phyloP scores from a whole-genome alignment of 805 yeast species.

The Candida germanica region DNA sequence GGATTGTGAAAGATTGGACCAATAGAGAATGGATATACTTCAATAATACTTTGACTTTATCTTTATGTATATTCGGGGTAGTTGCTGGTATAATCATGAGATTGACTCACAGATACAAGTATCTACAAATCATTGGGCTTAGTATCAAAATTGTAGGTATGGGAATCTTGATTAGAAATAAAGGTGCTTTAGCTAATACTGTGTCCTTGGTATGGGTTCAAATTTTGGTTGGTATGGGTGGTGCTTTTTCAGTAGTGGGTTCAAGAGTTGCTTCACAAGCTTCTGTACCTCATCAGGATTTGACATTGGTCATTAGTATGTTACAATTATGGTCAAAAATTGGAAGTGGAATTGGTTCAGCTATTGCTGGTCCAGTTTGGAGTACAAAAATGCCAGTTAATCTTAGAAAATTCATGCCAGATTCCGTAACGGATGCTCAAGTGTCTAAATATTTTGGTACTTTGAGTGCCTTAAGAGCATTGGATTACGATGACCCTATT shows the following conservation, averaged over 20 bases:
- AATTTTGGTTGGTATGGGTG: conserved; percentile 38
- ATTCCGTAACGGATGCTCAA: conserved; percentile 14
- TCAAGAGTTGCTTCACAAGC: conserved; percentile 38
- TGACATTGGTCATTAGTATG: conserved; percentile 37
- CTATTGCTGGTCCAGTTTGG: conserved; percentile 37
- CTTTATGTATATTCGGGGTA: conserved; percentile 35
- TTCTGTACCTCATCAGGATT: conserved; percentile 40
- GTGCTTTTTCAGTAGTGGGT: conserved; percentile 35
- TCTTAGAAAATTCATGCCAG: conserved; percentile 26
- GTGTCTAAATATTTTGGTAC: conserved; percentile 20
- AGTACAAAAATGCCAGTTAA: conserved; percentile 24
- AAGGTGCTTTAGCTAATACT: conserved; percentile 21
- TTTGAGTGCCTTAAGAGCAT: conserved; percentile 19
- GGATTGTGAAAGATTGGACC: conserved; percentile 27
- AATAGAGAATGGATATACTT: conserved; percentile 35
- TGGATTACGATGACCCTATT: conserved; percentile 21
- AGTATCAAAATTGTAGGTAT: conserved; percentile 30
- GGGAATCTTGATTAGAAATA: conserved; percentile 20
- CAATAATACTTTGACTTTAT: conserved; percentile 34
- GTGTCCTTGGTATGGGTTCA: conserved; percentile 32
- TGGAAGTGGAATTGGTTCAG: conserved; percentile 39
- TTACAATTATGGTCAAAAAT: conserved; percentile 30
- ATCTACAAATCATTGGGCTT: conserved; percentile 32
- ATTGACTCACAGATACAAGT: conserved; percentile 34
- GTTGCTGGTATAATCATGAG: conserved; percentile 33